phyloP scores from a whole-genome alignment of 352 stramenopile species.

The Pythium phragmiticola region DNA sequence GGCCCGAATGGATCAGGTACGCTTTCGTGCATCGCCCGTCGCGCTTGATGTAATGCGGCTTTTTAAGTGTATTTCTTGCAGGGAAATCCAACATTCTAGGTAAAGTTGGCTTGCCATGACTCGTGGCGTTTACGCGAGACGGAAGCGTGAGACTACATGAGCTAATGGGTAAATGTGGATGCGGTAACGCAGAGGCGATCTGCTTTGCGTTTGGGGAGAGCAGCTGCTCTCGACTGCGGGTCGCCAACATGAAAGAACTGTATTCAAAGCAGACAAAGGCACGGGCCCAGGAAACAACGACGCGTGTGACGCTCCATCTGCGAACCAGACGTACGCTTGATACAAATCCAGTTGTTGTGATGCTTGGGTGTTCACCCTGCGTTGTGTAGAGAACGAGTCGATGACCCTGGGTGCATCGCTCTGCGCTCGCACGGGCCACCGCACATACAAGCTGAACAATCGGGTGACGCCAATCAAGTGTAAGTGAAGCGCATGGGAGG shows the following conservation, averaged over 20 bases:
- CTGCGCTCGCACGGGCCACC: slow-evolving; percentile 29
- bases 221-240: slow-evolving; percentile 28
- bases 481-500: slow-evolving; percentile 10
- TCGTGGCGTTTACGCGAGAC: neutral
- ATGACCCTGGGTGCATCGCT: slow-evolving; percentile 30
- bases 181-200: slow-evolving; percentile 33
- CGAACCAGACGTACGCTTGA: slow-evolving; percentile 26
- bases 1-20: slow-evolving; percentile 40
- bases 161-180: neutral
- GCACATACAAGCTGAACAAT: slow-evolving; percentile 42
- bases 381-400: slow-evolving; percentile 26
- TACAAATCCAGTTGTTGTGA: neutral
- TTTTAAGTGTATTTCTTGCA: neutral
- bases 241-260: slow-evolving; percentile 37
- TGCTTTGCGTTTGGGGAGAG: slow-evolving; percentile 47
- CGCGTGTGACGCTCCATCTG: slow-evolving; percentile 32
- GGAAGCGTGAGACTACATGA: neutral
- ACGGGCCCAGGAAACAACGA: slow-evolving; percentile 18
- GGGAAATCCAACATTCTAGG: slow-evolving; percentile 49
- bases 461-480: slow-evolving; percentile 35
- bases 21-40: neutral
- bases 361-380: neutral
- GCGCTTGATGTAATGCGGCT: neutral
- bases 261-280: slow-evolving; percentile 18
- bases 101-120: slow-evolving; percentile 1